These are phyloP conservation scores for Capillidium heterosporum DNA, from an alignment of 371 early-diverging fungal genomes.

Conservation along the genomic window DNA sequence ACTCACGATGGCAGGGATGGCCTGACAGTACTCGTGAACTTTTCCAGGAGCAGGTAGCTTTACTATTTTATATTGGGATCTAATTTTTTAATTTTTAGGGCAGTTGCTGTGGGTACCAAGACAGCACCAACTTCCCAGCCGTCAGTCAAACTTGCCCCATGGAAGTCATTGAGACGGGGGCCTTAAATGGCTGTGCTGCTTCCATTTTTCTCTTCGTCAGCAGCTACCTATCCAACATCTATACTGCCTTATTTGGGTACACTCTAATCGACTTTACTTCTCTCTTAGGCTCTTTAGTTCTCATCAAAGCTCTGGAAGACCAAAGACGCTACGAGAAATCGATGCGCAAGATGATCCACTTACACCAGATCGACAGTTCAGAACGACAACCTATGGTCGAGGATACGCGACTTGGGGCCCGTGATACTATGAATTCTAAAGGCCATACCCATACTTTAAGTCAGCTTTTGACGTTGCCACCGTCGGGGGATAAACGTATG, in stretches of 20 bases:
- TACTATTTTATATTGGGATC: not conserved
- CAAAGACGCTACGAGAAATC: constrained; percentile 13
- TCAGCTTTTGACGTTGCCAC: too few relatives aligned
- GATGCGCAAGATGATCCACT: constrained; percentile 3
- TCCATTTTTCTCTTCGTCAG: constrained; percentile 8
- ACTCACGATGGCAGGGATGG: constrained; percentile 1
- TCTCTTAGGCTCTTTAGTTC: constrained; percentile 13
- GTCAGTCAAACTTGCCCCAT: not conserved
- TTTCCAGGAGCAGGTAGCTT: constrained; percentile 4
- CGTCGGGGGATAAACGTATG: too few relatives aligned
- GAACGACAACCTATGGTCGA: too few relatives aligned
- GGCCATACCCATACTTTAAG: too few relatives aligned
- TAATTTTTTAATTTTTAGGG: not conserved
- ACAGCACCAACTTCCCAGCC: not conserved
- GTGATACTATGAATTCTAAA: too few relatives aligned
- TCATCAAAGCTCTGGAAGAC: constrained; percentile 16
- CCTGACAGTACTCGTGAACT: not conserved
- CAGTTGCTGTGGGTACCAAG: constrained; percentile 4
- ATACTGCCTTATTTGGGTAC: constrained; percentile 17
- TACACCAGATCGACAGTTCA: constrained; percentile 11
- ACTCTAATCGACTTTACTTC: constrained; percentile 14
- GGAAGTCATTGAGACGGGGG: not conserved
- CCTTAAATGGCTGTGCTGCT: not conserved
- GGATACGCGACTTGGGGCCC: too few relatives aligned
- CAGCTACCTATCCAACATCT: constrained; percentile 15